Evolutionary conservation across 2,329 filamentous ascomycete genomes (phyloP), one percentile per base, ranked within the genome.

Genomic region (Hypoxylon sp.): DNA sequence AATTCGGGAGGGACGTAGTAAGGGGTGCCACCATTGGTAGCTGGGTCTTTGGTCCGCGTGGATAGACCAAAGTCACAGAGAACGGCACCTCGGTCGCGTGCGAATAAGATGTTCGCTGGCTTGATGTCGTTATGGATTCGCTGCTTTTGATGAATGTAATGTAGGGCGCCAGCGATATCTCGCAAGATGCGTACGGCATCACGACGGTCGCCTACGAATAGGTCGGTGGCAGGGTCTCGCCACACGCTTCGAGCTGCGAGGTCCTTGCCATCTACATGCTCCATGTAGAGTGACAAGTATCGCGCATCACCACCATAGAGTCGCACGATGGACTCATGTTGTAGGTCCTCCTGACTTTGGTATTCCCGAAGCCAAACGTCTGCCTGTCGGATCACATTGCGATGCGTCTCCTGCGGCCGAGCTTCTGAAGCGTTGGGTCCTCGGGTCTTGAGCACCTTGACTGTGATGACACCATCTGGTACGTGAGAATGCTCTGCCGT

Each of bases 1-100:
- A 82, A 85, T 65, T 85, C 82, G 15, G 81, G 81, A 1, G 82
- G 81, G 13, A 85, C 75, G 62, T 85, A 85, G 68, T 82, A 84
- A 8, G 82, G 82, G 9, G 82, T 85, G 38, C 82, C 82, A 17
- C 81, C 81, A 6, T 74, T 75, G 2, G 74, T 77, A 8, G 75
- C 73, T 3, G 76, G 73, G 52, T 75, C 77, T 45, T 65, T 69
- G 13, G 73, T 73, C 20, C 68, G 69, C 2, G 80, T 81, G 6
- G 80, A 80, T 31, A 84, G 70, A 8, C 82, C 82, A 66, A 84
- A 82, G 65, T 84, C 82, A 66, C 82, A 84, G 20, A 85, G 75
- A 2, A 84, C 79, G 23, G 80, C 81, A 4, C 82, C 82, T 7
- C 80, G 75, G 27, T 83, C 79, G 19, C 73, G 73, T 9, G 80